Evolutionary conservation across 257 asterid species (phyloP).

Genomic region (Solanum neorickii): DNA sequence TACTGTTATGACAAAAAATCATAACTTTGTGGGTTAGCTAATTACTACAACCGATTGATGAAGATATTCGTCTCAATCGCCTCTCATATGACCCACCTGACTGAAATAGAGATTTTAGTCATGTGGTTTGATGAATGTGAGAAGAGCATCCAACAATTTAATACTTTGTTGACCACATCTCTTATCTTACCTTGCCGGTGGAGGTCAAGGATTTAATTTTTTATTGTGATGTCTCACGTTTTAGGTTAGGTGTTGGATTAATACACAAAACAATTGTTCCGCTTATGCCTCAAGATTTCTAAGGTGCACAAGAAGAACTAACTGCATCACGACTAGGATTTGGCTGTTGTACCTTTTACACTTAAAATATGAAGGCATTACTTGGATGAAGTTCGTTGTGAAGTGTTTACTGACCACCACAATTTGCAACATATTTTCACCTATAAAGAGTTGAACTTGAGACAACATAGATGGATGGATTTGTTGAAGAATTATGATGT

Average conservation of each 20-base stretch:
- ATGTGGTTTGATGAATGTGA: neutral
- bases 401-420: neutral
- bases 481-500: neutral
- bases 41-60: neutral
- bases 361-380: neutral
- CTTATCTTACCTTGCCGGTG: neutral
- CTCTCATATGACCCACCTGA: no score
- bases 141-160: neutral
- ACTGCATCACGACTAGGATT: neutral
- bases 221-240: neutral
- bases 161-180: neutral
- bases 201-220: neutral
- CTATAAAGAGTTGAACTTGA: neutral
- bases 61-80: neutral
- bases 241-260: neutral
- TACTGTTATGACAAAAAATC: neutral
- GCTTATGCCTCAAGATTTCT: neutral
- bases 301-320: neutral
- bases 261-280: neutral
- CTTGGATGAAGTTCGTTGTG: neutral
- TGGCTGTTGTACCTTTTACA: neutral
- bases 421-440: neutral
- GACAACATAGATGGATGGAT: neutral
- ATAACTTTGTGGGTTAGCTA: neutral
- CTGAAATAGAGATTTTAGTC: no score